Percentiles rank a stretch among this genome's conserved stretches.
phyloP scores from a whole-genome alignment of 228 moss, liverwort and hornwort genomes.

The Sphagnum fallax region DNA sequence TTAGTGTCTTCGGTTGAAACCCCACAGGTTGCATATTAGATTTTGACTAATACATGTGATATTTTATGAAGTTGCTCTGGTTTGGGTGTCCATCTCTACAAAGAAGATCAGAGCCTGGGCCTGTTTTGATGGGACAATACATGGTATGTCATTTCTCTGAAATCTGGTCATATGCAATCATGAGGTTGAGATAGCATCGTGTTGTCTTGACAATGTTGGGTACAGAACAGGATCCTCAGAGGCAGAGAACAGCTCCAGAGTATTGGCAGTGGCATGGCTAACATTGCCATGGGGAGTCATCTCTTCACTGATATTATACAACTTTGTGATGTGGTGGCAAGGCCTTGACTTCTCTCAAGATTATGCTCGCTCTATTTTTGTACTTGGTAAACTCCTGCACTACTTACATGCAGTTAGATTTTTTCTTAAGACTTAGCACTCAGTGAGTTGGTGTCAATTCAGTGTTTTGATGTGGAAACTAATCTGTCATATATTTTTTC shows the following conservation, averaged over 20 bases:
- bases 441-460: not conserved
- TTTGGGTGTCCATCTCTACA: too few relatives aligned
- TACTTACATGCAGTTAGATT: not conserved
- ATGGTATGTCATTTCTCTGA: too few relatives aligned
- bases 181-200: too few relatives aligned
- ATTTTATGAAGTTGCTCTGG: too few relatives aligned
- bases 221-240: constrained; percentile 38
- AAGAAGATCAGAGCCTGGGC: too few relatives aligned
- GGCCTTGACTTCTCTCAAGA: constrained; percentile 46
- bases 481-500: not conserved
- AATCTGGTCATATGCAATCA: too few relatives aligned
- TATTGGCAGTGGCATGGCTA: constrained; percentile 84
- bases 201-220: too few relatives aligned
- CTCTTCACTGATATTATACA: constrained; percentile 48
- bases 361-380: constrained; percentile 70
- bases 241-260: constrained; percentile 47
- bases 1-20: too few relatives aligned
- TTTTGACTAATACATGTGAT: too few relatives aligned
- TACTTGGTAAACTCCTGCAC: constrained; percentile 54
- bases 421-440: not conserved
- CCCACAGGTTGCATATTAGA: too few relatives aligned
- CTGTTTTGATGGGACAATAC: too few relatives aligned
- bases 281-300: constrained; percentile 73
- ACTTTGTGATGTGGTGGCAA: constrained; percentile 84
- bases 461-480: not conserved